These are phyloP conservation scores for Pisolithus microcarpus DNA, from an alignment of 768 basidiomycete genomes.

Conservation along the genomic window DNA sequence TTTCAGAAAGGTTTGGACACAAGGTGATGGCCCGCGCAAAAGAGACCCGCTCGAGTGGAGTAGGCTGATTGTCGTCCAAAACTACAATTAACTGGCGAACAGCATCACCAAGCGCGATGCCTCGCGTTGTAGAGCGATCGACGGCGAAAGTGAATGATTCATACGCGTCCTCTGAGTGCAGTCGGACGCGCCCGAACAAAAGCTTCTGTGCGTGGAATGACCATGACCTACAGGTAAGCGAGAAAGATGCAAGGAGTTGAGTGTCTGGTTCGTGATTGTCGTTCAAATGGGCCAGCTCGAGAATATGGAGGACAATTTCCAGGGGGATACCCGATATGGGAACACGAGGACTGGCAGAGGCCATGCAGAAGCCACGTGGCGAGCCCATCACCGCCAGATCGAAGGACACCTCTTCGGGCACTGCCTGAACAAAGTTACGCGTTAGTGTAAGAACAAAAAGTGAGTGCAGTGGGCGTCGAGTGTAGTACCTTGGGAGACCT, in stretches of 20 bases:
- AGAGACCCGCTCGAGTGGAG: slow-evolving; percentile 44
- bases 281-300: slow-evolving; percentile 47
- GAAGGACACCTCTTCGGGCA: slow-evolving; percentile 34
- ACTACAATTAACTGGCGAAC: slow-evolving; percentile 49
- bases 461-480: slow-evolving; percentile 2
- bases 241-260: slow-evolving; percentile 42
- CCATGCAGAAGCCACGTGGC: too few relatives aligned
- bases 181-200: slow-evolving; percentile 50
- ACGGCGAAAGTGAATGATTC: slow-evolving; percentile 48
- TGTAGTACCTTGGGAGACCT: slow-evolving; percentile 16
- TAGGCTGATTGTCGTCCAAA: slow-evolving; percentile 64
- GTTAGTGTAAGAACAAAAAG: slow-evolving; percentile 4
- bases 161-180: slow-evolving; percentile 48
- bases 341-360: slow-evolving; percentile 10
- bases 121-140: slow-evolving; percentile 39
- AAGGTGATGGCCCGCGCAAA: slow-evolving; percentile 52
- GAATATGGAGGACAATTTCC: slow-evolving; percentile 56
- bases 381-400: slow-evolving; percentile 17
- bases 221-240: slow-evolving; percentile 66
- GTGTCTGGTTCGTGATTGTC: slow-evolving; percentile 30
- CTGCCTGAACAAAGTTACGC: slow-evolving; percentile 13
- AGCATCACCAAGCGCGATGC: slow-evolving; percentile 44
- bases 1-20: slow-evolving; percentile 52
- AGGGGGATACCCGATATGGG: slow-evolving; percentile 41
- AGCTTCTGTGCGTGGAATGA: slow-evolving; percentile 56